Percentiles rank a stretch among this genome's conserved stretches.
Evolutionary conservation across 345 rosid species (phyloP).

Genomic region (Durio zibethinus): DNA sequence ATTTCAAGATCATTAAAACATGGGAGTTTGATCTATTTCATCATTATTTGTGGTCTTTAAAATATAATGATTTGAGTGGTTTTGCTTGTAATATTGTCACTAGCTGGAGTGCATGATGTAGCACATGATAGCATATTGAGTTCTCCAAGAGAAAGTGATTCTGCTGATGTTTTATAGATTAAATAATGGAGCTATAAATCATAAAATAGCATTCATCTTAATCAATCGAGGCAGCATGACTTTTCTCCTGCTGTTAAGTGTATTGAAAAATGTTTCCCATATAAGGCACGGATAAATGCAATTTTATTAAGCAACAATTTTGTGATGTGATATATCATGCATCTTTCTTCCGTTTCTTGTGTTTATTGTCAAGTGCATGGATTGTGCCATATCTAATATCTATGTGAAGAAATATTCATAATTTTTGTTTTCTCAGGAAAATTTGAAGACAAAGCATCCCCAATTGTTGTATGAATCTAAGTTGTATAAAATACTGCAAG

Average conservation of each 20-base stretch:
- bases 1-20: neutral
- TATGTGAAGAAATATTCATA: neutral
- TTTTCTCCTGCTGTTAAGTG: neutral
- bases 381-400: neutral
- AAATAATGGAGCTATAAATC: neutral
- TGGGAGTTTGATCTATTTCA: neutral
- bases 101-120: neutral
- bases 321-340: neutral
- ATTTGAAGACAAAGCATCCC: constrained; percentile 90
- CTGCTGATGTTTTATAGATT: neutral
- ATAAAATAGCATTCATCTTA: neutral
- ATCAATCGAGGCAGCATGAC: neutral
- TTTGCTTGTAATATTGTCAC: neutral
- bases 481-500: constrained; percentile 79
- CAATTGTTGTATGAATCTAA: constrained; percentile 92
- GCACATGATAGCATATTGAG: neutral
- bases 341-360: constrained; percentile 6
- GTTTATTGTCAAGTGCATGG: constrained; percentile 15
- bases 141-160: neutral
- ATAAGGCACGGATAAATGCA: neutral
- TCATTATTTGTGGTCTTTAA: neutral
- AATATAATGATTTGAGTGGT: neutral
- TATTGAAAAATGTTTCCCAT: neutral
- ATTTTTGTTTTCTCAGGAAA: constrained; percentile 55
- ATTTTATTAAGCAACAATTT: neutral